A percentile compares a stretch with the other conserved stretches of the same genome.
phyloP scores from a whole-genome alignment of 805 yeast species.

The Blastobotrys chiropterorum region DNA sequence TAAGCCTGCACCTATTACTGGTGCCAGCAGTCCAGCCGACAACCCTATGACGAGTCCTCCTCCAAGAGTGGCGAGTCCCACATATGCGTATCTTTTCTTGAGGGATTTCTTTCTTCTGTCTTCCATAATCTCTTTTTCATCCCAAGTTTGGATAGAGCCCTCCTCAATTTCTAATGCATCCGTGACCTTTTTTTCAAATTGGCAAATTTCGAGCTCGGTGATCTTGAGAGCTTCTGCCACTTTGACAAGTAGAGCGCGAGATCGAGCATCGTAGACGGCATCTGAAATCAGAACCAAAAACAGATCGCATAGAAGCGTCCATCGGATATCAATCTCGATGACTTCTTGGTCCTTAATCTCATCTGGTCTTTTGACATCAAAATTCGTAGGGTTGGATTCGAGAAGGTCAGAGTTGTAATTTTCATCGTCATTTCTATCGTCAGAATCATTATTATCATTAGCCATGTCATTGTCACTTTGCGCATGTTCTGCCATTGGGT shows the following conservation, averaged over 20 bases:
- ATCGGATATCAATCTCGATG: conserved; percentile 68
- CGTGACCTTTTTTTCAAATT: conserved; percentile 85
- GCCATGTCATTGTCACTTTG: conserved; percentile 9
- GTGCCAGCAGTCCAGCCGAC: conserved; percentile 93
- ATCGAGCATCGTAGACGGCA: conserved; percentile 83
- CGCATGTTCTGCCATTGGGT: conserved; percentile 35
- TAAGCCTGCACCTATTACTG: conserved; percentile 96
- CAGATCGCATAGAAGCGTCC: conserved; percentile 92
- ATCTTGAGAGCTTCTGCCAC: conserved; percentile 63
- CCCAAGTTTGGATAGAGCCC: conserved; percentile 69
- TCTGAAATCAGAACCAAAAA: conserved; percentile 75
- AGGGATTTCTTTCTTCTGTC: conserved; percentile 61
- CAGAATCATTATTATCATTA: conserved; percentile 7
- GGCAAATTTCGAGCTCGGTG: conserved; percentile 61
- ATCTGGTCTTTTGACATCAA: conserved; percentile 19
- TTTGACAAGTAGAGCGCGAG: conserved; percentile 65
- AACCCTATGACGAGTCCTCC: conserved; percentile 92
- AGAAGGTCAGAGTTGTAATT: background rate
- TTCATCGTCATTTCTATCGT: conserved; percentile 6
- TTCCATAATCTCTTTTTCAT: conserved; percentile 62
- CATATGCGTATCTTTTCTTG: conserved; percentile 68
- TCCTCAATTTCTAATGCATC: conserved; percentile 88
- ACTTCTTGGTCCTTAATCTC: conserved; percentile 20
- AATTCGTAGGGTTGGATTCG: conserved; percentile 8
- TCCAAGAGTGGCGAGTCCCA: conserved; percentile 93